phyloP scores from a whole-genome alignment of 1,284 basidiomycete genomes.

The Somion occarium region DNA sequence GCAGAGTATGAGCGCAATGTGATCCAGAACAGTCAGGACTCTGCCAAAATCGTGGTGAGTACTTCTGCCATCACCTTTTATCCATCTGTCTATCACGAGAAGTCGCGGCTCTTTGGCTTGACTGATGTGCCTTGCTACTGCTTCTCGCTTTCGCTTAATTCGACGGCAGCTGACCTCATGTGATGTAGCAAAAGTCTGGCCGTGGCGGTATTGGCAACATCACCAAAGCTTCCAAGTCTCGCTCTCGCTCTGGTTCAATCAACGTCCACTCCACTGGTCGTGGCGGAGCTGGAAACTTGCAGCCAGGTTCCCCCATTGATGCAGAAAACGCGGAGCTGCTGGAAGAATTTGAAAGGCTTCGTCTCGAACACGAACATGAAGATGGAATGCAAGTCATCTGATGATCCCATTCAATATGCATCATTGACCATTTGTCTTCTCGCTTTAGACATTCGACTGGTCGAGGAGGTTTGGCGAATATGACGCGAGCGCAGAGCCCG shows the following conservation, averaged over 20 bases:
- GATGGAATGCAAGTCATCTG: slow-evolving; percentile 38
- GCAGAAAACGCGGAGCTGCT: slow-evolving; percentile 23
- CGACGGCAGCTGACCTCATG: slow-evolving; percentile 1
- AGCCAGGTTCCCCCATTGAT: slow-evolving; percentile 24
- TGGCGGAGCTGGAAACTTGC: slow-evolving; percentile 67
- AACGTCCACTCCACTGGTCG: slow-evolving; percentile 49
- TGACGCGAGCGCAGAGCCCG: slow-evolving; percentile 37
- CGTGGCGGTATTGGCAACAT: slow-evolving; percentile 62
- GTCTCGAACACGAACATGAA: slow-evolving; percentile 24
- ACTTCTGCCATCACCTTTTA: slow-evolving; percentile 1
- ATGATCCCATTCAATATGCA: too few relatives aligned
- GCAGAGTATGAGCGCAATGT: slow-evolving; percentile 41
- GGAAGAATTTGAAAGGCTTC: slow-evolving; percentile 43
- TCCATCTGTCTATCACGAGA: slow-evolving; percentile 1
- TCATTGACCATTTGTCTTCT: neutral
- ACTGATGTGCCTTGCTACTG: neutral
- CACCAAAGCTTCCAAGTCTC: slow-evolving; percentile 21
- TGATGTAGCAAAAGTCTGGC: slow-evolving; percentile 47
- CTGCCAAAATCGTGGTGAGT: slow-evolving; percentile 34
- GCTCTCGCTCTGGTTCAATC: slow-evolving; percentile 28
- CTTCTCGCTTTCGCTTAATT: neutral
- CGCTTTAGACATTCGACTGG: slow-evolving; percentile 59
- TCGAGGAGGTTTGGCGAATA: slow-evolving; percentile 64
- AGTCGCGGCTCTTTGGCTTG: neutral
- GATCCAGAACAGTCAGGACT: slow-evolving; percentile 36